Conservation (phyloP, 2,329 filamentous ascomycete genomes). For the Trichoderma sp. region DNA sequence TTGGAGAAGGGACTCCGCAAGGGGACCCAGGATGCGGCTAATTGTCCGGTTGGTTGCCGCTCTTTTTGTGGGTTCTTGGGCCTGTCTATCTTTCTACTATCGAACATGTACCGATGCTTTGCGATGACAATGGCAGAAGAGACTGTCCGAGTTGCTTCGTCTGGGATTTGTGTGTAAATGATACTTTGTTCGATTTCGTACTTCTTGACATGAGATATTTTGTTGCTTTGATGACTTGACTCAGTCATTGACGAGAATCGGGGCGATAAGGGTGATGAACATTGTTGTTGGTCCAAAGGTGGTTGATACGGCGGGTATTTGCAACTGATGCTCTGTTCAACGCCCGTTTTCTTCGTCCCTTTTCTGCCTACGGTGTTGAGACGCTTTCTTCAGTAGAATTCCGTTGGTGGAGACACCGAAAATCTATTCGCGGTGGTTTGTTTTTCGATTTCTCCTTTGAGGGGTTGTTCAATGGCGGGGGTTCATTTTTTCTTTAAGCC, state of each 20-base stretch:
- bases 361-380: not conserved
- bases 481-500: constrained; percentile 1
- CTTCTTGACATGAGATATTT: not conserved
- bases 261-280: not conserved
- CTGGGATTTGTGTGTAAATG: no score
- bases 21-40: constrained; percentile 21
- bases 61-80: constrained; percentile 8
- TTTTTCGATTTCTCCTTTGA: constrained; percentile 3
- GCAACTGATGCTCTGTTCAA: not conserved
- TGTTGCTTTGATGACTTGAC: constrained; percentile 6
- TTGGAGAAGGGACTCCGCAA: not conserved
- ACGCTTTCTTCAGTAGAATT: not conserved
- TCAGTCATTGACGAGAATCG: not conserved
- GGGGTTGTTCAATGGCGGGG: constrained; percentile 17
- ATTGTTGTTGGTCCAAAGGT: not conserved
- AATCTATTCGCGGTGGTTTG: constrained; percentile 16
- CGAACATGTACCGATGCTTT: no score
- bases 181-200: no score
- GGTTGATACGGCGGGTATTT: constrained; percentile 13
- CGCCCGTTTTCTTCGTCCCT: no score
- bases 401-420: constrained; percentile 14
- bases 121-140: no score
- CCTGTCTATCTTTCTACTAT: not conserved
- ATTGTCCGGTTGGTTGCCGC: constrained; percentile 27
- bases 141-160: no score